A percentile compares a stretch with the other conserved stretches of the same genome.
Evolutionary conservation across 2,329 filamentous ascomycete genomes (phyloP).

Genomic region (Sphaerulina musiva): DNA sequence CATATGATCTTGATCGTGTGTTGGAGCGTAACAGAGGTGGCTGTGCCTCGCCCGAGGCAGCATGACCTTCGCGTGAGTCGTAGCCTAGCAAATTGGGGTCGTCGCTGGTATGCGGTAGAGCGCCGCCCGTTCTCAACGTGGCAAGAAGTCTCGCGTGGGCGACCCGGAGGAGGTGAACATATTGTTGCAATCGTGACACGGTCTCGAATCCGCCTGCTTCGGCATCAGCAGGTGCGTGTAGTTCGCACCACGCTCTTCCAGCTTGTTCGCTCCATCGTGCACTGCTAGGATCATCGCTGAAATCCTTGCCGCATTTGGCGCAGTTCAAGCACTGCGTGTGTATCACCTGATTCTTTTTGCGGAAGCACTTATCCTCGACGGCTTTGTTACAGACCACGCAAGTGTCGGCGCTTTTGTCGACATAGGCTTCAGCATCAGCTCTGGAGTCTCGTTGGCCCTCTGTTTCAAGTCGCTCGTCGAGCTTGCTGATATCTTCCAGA

Average conservation of each 20-base stretch:
- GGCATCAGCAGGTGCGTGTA: slow-evolving; percentile 45
- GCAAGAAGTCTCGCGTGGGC: slow-evolving; percentile 83
- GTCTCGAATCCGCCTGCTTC: slow-evolving; percentile 60
- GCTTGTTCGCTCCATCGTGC: slow-evolving; percentile 64
- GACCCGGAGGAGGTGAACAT: slow-evolving; percentile 85
- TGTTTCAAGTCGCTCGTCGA: slow-evolving; percentile 69
- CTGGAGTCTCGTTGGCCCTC: slow-evolving; percentile 51
- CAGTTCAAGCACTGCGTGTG: slow-evolving; percentile 72
- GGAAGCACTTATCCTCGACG: slow-evolving; percentile 89
- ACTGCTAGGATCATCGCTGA: slow-evolving; percentile 62
- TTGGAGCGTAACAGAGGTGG: slow-evolving; percentile 56
- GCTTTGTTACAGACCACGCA: slow-evolving; percentile 75
- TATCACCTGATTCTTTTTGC: slow-evolving; percentile 68
- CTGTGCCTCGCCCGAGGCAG: slow-evolving; percentile 42
- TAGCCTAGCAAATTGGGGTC: slow-evolving; percentile 63
- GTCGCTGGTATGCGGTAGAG: slow-evolving; percentile 65
- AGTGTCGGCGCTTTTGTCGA: slow-evolving; percentile 57
- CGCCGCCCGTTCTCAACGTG: slow-evolving; percentile 76
- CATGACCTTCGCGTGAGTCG: slow-evolving; percentile 59
- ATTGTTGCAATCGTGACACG: slow-evolving; percentile 84
- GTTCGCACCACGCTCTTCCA: slow-evolving; percentile 61
- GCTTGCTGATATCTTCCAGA: slow-evolving; percentile 71
- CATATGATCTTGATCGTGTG: slow-evolving; percentile 67
- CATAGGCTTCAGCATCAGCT: slow-evolving; percentile 39
- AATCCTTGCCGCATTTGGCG: slow-evolving; percentile 63